Base-by-base conservation (phyloP, 768 basidiomycete genomes). In the Vishniacozyma victoriae region DNA sequence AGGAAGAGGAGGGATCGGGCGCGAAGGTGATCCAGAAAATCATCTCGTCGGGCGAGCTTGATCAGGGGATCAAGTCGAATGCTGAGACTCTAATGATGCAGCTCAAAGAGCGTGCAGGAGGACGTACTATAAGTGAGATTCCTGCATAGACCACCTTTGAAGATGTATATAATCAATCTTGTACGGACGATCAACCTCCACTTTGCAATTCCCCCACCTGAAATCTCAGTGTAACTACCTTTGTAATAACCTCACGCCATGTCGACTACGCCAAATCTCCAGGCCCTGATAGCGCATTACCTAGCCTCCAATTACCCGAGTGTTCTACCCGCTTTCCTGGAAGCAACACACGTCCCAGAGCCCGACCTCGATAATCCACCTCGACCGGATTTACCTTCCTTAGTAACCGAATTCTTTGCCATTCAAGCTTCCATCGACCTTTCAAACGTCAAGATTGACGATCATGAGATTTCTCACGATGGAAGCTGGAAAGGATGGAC, bases 201-300 rank as follows among this genome's bases (percentile, higher is more conserved):
- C n/a, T n/a, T n/a, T n/a, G n/a, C n/a, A n/a, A n/a, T n/a, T n/a
- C n/a, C n/a, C n/a, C n/a, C n/a, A n/a, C n/a, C n/a, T n/a, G n/a
- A n/a, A 33, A 33, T 33, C 29, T 33, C 29, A 33, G n/a, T 33
- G 9, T n/a, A 9, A 9, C 9, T 33, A 33, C 9, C n/a, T 9
- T 33, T 33, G 29, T 33, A 33, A 33, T 33, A 33, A 33, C n/a
- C 29, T n/a, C n/a, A n/a, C n/a, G n/a, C n/a, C 31, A 33, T n/a
- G n/a, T 33, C 31, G 31, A 33, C 31, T 11, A 38, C 18, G 37
- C 18, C 37, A 9, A 23, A 50, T 18, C 19, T 58, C 9, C 60
- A 52, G 24, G 25, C 15, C 13, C 57, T 67, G 13, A 56, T 67
- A n/a, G 65, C 65, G 5, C 59, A 63, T 24, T 67, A 67, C 46